Evolutionary conservation across 495 filamentous ascomycete genomes (phyloP).

Genomic region (Penicillium paradoxum): DNA sequence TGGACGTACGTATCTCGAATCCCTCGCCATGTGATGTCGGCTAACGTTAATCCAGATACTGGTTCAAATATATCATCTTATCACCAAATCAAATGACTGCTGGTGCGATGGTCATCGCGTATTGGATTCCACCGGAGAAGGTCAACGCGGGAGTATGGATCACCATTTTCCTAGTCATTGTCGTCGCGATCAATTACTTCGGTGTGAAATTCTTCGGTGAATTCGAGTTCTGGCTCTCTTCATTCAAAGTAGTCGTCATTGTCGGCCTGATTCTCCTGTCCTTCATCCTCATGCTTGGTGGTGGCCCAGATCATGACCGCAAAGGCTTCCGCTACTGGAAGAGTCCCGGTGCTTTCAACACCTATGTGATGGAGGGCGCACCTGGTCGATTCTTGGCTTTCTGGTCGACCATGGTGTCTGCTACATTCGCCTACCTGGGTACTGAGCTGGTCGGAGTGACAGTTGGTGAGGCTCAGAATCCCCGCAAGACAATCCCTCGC

Average conservation of each 20-base stretch:
- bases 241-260: slow-evolving; percentile 70
- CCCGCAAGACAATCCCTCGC: slow-evolving; percentile 67
- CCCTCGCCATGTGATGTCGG: background rate
- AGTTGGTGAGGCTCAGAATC: slow-evolving; percentile 69
- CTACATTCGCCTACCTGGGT: slow-evolving; percentile 75
- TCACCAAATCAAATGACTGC: slow-evolving; percentile 81
- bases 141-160: slow-evolving; percentile 52
- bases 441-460: slow-evolving; percentile 77
- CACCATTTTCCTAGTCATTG: slow-evolving; percentile 47
- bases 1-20: slow-evolving; percentile 42
- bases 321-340: slow-evolving; percentile 78
- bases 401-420: slow-evolving; percentile 73
- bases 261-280: slow-evolving; percentile 60
- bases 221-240: slow-evolving; percentile 76
- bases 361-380: slow-evolving; percentile 35
- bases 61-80: slow-evolving; percentile 66
- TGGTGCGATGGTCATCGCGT: slow-evolving; percentile 69
- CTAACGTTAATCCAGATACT: slow-evolving; percentile 35
- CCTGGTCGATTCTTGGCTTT: slow-evolving; percentile 63
- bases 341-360: slow-evolving; percentile 57
- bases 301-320: slow-evolving; percentile 63
- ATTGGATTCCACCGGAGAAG: slow-evolving; percentile 51
- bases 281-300: slow-evolving; percentile 68
- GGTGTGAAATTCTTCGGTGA: slow-evolving; percentile 70
- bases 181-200: slow-evolving; percentile 52